Evolutionary conservation across 2,329 filamentous ascomycete species (phyloP).

Genomic region (Fusarium dlaminii): DNA sequence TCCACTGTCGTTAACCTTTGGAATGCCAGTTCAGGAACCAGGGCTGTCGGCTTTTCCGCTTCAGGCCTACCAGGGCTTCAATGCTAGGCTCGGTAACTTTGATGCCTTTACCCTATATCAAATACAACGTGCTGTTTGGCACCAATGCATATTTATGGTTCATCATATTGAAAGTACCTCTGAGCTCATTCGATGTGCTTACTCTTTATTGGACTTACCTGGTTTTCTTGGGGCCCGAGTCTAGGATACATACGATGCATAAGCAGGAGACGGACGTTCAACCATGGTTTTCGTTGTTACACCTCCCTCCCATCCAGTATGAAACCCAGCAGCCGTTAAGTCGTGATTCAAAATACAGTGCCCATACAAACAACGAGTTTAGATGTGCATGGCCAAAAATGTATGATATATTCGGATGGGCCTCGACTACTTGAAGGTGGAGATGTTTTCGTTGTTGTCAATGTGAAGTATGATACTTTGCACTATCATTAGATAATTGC

Average conservation of each 20-base stretch:
- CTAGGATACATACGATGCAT: not conserved
- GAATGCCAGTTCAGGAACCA: slow-evolving; percentile 22
- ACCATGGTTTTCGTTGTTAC: no score
- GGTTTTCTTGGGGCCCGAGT: no score
- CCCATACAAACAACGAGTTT: no score
- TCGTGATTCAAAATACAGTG: not conserved
- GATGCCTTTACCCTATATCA: not conserved
- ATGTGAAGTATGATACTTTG: not conserved
- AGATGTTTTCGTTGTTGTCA: not conserved
- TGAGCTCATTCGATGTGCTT: not conserved
- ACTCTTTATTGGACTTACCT: not conserved
- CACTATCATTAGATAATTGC: not conserved
- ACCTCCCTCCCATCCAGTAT: no score
- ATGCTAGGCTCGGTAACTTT: not conserved
- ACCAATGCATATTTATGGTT: not conserved
- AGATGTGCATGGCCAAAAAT: not conserved
- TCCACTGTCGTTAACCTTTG: slow-evolving; percentile 6
- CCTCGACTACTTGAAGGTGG: not conserved
- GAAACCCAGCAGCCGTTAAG: not conserved
- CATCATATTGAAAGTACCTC: not conserved
- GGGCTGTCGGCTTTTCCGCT: slow-evolving; percentile 7
- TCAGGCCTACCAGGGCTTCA: not conserved
- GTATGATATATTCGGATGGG: no score
- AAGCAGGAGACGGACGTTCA: not conserved
- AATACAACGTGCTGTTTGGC: not conserved